These are phyloP conservation scores for Clonostachys byssicola DNA, from an alignment of 2,329 filamentous ascomycete species.

Conservation along the genomic window DNA sequence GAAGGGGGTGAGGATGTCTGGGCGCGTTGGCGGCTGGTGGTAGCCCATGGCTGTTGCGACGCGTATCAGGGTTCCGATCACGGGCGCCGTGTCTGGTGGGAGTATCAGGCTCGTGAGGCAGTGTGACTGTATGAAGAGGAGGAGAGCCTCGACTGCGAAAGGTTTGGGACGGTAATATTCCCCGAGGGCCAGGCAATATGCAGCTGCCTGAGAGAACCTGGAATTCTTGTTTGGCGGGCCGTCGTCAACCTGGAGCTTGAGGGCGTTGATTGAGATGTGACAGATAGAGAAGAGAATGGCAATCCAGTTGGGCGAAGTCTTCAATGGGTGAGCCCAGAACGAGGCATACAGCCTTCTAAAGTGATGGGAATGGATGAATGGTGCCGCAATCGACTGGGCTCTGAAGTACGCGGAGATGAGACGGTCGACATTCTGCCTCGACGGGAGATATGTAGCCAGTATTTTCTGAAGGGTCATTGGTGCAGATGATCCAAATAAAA, in stretches of 20 bases:
- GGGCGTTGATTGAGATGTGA: conserved; percentile 16
- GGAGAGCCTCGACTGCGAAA: conserved; percentile 42
- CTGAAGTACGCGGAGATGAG: conserved; percentile 31
- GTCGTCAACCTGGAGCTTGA: conserved; percentile 20
- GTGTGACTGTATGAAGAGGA: conserved; percentile 38
- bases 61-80: conserved; percentile 39
- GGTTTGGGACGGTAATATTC: conserved; percentile 37
- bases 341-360: conserved; percentile 42
- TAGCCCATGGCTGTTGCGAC: conserved; percentile 49
- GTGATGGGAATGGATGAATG: conserved; percentile 32
- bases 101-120: conserved; percentile 26
- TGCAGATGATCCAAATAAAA: neutral
- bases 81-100: conserved; percentile 39
- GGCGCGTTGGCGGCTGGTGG: conserved; percentile 23
- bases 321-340: conserved; percentile 36
- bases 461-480: conserved; percentile 21
- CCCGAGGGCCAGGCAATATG: conserved; percentile 41
- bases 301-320: conserved; percentile 39
- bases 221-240: conserved; percentile 1
- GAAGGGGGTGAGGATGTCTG: conserved; percentile 39
- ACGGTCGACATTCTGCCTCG: conserved; percentile 26
- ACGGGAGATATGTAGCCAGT: conserved; percentile 20
- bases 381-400: conserved; percentile 25
- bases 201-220: conserved; percentile 26
- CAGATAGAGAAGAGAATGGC: conserved; percentile 45